These are phyloP conservation scores for Hygrophoropsis aurantiaca DNA, from an alignment of 768 basidiomycete genomes.

Conservation along the genomic window DNA sequence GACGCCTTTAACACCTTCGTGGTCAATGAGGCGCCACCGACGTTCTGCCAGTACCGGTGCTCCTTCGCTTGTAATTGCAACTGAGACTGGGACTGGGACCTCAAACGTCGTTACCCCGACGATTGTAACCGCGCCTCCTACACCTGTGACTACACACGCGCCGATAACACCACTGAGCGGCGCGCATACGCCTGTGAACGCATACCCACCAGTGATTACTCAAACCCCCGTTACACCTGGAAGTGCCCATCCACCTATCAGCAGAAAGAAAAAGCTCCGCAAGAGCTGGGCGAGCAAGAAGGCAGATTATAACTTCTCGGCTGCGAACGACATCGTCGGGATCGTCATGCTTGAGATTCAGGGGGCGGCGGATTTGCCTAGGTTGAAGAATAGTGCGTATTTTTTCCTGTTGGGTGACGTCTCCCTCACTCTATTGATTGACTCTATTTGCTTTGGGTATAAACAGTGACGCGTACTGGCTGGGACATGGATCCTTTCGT, in stretches of 20 bases:
- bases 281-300: slow-evolving; percentile 40
- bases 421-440: too few relatives aligned
- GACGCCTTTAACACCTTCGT: slow-evolving; percentile 8
- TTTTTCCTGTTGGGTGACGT: too few relatives aligned
- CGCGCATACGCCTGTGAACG: too few relatives aligned
- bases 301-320: slow-evolving; percentile 58
- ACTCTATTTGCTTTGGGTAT: too few relatives aligned
- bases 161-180: too few relatives aligned
- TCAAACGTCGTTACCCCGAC: slow-evolving; percentile 5
- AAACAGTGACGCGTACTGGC: slow-evolving; percentile 75
- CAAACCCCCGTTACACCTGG: too few relatives aligned
- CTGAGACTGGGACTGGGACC: too few relatives aligned
- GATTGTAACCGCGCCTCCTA: too few relatives aligned
- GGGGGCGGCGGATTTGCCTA: slow-evolving; percentile 80
- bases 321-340: slow-evolving; percentile 74
- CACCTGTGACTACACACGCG: too few relatives aligned
- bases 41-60: slow-evolving; percentile 32
- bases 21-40: too few relatives aligned
- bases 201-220: too few relatives aligned
- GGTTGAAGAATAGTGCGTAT: slow-evolving; percentile 79
- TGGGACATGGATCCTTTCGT: slow-evolving; percentile 99
- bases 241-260: background rate
- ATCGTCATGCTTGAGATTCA: slow-evolving; percentile 95
- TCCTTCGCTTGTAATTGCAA: too few relatives aligned
- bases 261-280: slow-evolving; percentile 38